Evolutionary conservation across 2,329 filamentous ascomycete genomes (phyloP), one percentile per base, ranked within the genome.

Genomic region (Bipolaris oryzae): DNA sequence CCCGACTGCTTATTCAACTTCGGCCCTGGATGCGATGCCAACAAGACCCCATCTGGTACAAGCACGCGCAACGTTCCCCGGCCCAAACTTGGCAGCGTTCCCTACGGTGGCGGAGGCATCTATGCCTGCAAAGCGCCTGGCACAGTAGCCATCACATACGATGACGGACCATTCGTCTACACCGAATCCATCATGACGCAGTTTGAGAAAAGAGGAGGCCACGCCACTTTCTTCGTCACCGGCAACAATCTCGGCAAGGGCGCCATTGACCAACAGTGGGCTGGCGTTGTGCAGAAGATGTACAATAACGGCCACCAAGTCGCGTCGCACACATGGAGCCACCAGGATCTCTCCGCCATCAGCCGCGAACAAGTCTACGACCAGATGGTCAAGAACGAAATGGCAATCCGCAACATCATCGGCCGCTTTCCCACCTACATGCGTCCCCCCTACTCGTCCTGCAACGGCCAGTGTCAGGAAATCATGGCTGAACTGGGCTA

Each of bases 221-320:
- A 84, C 58, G 87, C 86, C 0, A 90, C 88, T 0, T 90, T 90
- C 74, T 89, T 89, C 70, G 77, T 89, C 55, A 85, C 82, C 3
- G 84, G 84, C 3, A 84, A 79, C 71, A 85, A 84, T 71, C 75
- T 81, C 13, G 80, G 79, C 49, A 85, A 85, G 71, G 83, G 83
- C 33, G 73, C 78, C 59, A 86, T 86, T 61, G 84, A 86, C 60
- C 78, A 84, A 59, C 72, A 78, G 3, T 84, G 84, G 72, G 73
- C 75, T 3, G 76, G 75, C 2, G 80, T 84, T 15, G 82, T 87
- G 48, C 79, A 81, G 69, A 79, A 82, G 49, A 85, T 85, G 80
- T 60, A 79, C 50, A 62, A 68, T 23, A 80, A 83, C 2, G 84
- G 84, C 13, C 86, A 88, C 68, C 86, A 88, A 71, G 76, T 88